Percentiles rank a stretch among this genome's conserved stretches.
These are phyloP conservation scores for Naganishia antarctica DNA, from an alignment of 768 basidiomycete genomes.

Conservation along the genomic window DNA sequence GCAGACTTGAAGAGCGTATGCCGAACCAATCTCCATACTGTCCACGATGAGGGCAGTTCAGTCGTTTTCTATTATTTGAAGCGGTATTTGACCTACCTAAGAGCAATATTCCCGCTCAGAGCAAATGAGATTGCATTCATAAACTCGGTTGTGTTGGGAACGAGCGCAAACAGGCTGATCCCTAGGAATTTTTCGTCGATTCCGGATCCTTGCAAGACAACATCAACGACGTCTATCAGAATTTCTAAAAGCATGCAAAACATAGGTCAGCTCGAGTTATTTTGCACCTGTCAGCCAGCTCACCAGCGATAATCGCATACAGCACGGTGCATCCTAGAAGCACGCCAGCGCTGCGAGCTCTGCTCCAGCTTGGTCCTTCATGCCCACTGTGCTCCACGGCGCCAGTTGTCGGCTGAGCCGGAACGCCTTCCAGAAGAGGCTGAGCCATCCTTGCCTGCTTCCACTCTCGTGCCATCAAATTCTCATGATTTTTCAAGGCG, in stretches of 20 bases:
- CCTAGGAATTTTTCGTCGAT: conserved; percentile 98
- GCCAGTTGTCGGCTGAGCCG: neutral
- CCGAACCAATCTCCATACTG: conserved; percentile 99
- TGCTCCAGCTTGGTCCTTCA: conserved; percentile 94
- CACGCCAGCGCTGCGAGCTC: conserved; percentile 81
- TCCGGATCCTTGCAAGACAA: conserved; percentile 79
- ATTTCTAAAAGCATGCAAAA: conserved; percentile 69
- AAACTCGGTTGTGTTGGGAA: conserved; percentile 98
- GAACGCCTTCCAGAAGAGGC: conserved; percentile 7
- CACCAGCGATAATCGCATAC: conserved; percentile 93
- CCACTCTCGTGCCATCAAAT: conserved; percentile 56
- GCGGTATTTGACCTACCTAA: conserved; percentile 60
- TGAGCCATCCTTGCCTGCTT: conserved; percentile 25
- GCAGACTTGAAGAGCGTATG: conserved; percentile 97
- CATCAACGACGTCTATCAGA: conserved; percentile 90
- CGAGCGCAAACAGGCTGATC: conserved; percentile 89
- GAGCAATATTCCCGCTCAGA: conserved; percentile 88
- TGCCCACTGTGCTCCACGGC: conserved; percentile 61
- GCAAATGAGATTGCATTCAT: conserved; percentile 99
- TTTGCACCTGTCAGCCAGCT: conserved; percentile 38
- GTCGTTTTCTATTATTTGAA: neutral
- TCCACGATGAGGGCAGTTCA: conserved; percentile 2
- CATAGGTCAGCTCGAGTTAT: neutral
- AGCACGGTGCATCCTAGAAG: conserved; percentile 81
- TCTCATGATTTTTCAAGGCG: conserved; percentile 64